Conservation (phyloP, 2,329 filamentous ascomycete genomes). For the Leptographium radiaticola region DNA sequence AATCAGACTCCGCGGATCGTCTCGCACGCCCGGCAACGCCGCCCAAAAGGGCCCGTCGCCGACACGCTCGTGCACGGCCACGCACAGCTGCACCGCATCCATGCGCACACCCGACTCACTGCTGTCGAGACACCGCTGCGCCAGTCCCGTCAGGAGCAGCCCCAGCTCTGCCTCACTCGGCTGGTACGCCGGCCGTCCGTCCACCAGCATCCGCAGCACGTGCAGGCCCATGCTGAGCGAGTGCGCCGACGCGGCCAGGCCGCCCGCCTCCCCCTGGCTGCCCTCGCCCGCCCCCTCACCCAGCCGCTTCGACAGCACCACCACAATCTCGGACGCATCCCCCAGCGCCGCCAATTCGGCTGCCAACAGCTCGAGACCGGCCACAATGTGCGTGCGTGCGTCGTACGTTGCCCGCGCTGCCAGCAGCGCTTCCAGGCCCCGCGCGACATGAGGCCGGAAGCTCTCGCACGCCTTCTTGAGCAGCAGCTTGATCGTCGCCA, state of each 20-base stretch:
- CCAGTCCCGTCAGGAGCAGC: conserved; percentile 34
- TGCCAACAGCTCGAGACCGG: conserved; percentile 59
- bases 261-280: neutral
- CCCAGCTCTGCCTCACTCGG: conserved; percentile 39
- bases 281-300: conserved; percentile 22
- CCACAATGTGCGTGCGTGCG: conserved; percentile 56
- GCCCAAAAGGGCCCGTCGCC: conserved; percentile 55
- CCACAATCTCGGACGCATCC: conserved; percentile 45
- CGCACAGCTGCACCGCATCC: conserved; percentile 69
- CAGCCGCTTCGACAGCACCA: conserved; percentile 39
- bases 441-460: conserved; percentile 55
- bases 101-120: conserved; percentile 51
- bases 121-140: conserved; percentile 45
- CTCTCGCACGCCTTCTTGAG: conserved; percentile 52
- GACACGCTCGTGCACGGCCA: conserved; percentile 52
- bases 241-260: conserved; percentile 16
- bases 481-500: conserved; percentile 61
- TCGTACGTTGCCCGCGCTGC: conserved; percentile 54
- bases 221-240: conserved; percentile 51
- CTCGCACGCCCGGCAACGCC: conserved; percentile 47
- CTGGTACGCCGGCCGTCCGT: conserved; percentile 28
- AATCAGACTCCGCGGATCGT: conserved; percentile 63
- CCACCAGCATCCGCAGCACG: conserved; percentile 47
- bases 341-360: conserved; percentile 58
- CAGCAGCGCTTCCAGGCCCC: conserved; percentile 54